A percentile compares a stretch with the other conserved stretches of the same genome.
Evolutionary conservation across 169 alveolate species (phyloP).

Genomic region (Plasmodium blacklocki): DNA sequence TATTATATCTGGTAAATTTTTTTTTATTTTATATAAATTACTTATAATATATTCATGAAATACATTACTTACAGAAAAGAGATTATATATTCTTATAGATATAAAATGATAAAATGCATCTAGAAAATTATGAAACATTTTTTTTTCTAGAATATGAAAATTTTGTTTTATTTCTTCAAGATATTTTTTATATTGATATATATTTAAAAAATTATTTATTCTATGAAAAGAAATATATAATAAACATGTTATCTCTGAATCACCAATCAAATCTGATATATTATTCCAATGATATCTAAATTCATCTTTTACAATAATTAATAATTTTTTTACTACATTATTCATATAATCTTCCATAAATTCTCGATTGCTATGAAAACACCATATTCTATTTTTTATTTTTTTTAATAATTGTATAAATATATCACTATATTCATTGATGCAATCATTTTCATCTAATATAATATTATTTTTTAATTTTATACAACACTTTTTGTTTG

Average conservation of each 20-base stretch:
- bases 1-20: conserved; percentile 17
- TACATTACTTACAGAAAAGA: conserved; percentile 29
- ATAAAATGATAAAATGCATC: conserved; percentile 73
- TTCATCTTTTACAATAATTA: conserved; percentile 63
- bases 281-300: conserved; percentile 68
- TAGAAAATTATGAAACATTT: conserved; percentile 62
- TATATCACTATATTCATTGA: conserved; percentile 57
- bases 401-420: conserved; percentile 35
- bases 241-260: conserved; percentile 42
- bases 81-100: conserved; percentile 62
- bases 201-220: conserved; percentile 23
- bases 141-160: conserved; percentile 49
- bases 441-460: conserved; percentile 58
- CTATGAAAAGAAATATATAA: conserved; percentile 45
- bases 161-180: conserved; percentile 42
- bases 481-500: conserved; percentile 42
- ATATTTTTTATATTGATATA: conserved; percentile 27
- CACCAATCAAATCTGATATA: conserved; percentile 61
- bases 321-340: conserved; percentile 49
- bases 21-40: conserved; percentile 57
- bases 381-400: conserved; percentile 3
- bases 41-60: conserved; percentile 63
- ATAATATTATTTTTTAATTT: conserved; percentile 62
- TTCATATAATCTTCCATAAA: conserved; percentile 43
- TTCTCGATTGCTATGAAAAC: conserved; percentile 1